Evolutionary conservation across 768 basidiomycete species (phyloP).

Genomic region (Phlegmacium glaucopus): DNA sequence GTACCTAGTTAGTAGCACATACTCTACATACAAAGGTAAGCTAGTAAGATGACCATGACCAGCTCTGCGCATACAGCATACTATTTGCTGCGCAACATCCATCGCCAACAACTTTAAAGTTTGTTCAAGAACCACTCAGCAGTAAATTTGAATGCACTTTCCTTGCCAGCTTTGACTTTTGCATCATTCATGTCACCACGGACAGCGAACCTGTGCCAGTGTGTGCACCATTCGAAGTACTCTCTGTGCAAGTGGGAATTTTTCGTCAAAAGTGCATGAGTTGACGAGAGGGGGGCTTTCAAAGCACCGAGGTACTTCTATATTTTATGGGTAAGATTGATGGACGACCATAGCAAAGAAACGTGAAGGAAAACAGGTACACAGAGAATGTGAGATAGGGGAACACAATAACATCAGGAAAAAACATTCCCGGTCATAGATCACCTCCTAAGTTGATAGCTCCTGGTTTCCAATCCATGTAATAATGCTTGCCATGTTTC

Average conservation of each 20-base stretch:
- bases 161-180: conserved; percentile 56
- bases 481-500: too few relatives aligned
- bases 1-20: too few relatives aligned
- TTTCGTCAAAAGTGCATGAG: conserved; percentile 47
- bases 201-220: conserved; percentile 54
- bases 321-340: neutral
- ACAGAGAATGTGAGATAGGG: too few relatives aligned
- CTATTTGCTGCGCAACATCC: too few relatives aligned
- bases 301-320: conserved; percentile 44
- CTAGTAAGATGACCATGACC: too few relatives aligned
- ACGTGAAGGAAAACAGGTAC: too few relatives aligned
- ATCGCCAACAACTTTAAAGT: conserved; percentile 10
- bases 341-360: neutral
- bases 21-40: too few relatives aligned
- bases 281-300: conserved; percentile 63
- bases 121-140: conserved; percentile 49
- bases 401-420: too few relatives aligned
- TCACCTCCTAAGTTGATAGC: too few relatives aligned
- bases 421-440: too few relatives aligned
- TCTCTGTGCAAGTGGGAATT: conserved; percentile 51
- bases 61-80: too few relatives aligned
- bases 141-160: conserved; percentile 55
- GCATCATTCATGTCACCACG: conserved; percentile 46
- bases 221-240: conserved; percentile 40
- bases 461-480: too few relatives aligned